phyloP scores from a whole-genome alignment of 116 monocot genomes.

The Dioscorea cayenensis region DNA sequence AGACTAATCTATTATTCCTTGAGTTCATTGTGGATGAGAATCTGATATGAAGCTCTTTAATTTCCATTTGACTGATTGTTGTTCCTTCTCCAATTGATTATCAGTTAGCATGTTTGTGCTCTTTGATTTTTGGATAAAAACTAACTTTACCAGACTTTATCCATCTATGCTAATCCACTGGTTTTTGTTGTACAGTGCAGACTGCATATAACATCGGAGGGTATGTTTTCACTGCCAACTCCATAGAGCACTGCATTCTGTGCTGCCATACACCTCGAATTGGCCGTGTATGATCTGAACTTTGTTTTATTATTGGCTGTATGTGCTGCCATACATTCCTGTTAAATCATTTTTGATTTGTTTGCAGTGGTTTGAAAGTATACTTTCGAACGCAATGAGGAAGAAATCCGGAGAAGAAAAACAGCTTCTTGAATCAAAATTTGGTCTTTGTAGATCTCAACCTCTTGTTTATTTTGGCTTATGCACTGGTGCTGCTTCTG shows the following conservation, averaged over 20 bases:
- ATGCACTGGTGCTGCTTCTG: constrained; percentile 73
- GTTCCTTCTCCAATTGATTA: too few relatives aligned
- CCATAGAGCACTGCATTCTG: constrained; percentile 51
- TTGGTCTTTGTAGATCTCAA: constrained; percentile 30
- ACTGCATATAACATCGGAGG: constrained; percentile 86
- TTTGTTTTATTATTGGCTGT: background rate
- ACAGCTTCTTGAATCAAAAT: constrained; percentile 36
- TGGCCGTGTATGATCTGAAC: constrained; percentile 47
- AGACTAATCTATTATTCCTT: too few relatives aligned
- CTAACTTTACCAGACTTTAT: background rate
- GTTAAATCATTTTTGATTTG: background rate
- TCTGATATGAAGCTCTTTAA: too few relatives aligned
- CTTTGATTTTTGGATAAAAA: too few relatives aligned
- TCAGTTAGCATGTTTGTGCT: too few relatives aligned
- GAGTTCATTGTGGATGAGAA: too few relatives aligned
- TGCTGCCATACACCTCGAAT: constrained; percentile 49
- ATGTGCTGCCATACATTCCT: background rate
- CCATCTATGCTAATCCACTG: background rate
- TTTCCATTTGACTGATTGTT: too few relatives aligned
- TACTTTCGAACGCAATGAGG: constrained; percentile 65
- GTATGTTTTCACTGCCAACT: constrained; percentile 48
- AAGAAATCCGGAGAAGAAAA: constrained; percentile 69
- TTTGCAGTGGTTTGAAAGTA: constrained; percentile 74
- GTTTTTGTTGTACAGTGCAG: constrained; percentile 30
- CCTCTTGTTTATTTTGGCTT: constrained; percentile 54